Conservation (phyloP, 257 asterid genomes). For the Rehmannia glutinosa region DNA sequence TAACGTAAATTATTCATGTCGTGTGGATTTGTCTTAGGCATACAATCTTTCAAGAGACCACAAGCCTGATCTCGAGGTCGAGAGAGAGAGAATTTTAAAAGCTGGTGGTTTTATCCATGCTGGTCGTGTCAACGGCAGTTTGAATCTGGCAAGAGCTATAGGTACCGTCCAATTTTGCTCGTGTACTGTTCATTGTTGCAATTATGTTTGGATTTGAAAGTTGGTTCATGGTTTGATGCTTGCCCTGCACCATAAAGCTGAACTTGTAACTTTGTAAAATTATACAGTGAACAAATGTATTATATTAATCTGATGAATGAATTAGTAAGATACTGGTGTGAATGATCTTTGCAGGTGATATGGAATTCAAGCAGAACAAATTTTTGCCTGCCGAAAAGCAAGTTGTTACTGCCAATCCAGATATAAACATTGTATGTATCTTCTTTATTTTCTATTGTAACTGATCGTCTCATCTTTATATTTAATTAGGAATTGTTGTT, state of each 20-base stretch:
- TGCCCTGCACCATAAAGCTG: too few relatives aligned
- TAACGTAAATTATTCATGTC: not conserved
- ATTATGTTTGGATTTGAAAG: slow-evolving; percentile 5
- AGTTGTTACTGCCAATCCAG: slow-evolving; percentile 91
- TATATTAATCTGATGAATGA: not conserved
- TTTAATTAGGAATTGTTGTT: too few relatives aligned
- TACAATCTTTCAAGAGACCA: slow-evolving; percentile 96
- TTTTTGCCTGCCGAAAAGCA: slow-evolving; percentile 88
- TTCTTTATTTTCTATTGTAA: slow-evolving; percentile 1
- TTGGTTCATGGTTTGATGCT: too few relatives aligned
- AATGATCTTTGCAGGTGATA: slow-evolving; percentile 67
- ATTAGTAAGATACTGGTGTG: not conserved
- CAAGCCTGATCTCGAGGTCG: slow-evolving; percentile 91
- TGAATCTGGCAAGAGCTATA: slow-evolving; percentile 95
- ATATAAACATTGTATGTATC: slow-evolving; percentile 63
- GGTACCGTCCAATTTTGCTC: slow-evolving; percentile 35
- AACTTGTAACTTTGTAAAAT: too few relatives aligned
- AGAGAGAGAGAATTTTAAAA: slow-evolving; percentile 82
- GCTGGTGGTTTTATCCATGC: slow-evolving; percentile 97
- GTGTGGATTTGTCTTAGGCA: slow-evolving; percentile 44
- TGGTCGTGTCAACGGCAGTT: slow-evolving; percentile 93
- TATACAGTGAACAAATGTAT: not conserved
- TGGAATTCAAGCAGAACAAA: slow-evolving; percentile 99
- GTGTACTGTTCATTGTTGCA: slow-evolving; percentile 2
- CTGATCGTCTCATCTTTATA: not conserved